Evolutionary conservation across 129 eudicot species (phyloP).

Genomic region (Erigeron canadensis): DNA sequence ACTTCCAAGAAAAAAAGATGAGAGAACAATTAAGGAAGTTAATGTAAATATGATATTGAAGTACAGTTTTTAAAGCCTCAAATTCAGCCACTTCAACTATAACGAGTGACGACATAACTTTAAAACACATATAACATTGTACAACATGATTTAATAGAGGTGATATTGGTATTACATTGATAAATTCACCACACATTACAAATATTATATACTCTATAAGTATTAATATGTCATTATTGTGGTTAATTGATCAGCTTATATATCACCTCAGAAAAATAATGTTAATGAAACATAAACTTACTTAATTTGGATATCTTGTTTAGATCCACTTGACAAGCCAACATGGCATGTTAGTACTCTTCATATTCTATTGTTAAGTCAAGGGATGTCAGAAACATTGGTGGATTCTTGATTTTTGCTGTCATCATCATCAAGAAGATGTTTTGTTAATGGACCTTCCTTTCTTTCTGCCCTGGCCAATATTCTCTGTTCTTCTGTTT

Average conservation of each 20-base stretch:
- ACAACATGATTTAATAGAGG: conserved; percentile 2
- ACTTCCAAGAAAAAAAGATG: too few relatives aligned
- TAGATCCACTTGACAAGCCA: conserved; percentile 12
- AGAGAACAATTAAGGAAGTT: neutral
- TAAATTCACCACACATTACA: too few relatives aligned
- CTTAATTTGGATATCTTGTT: neutral
- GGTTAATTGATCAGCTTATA: conserved; percentile 18
- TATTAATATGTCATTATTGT: too few relatives aligned
- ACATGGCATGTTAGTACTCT: conserved; percentile 16
- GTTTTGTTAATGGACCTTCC: conserved; percentile 43
- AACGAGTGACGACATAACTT: conserved; percentile 8
- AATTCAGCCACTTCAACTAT: conserved; percentile 16
- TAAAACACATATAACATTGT: neutral
- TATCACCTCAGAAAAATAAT: conserved; percentile 24
- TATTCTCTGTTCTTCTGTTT: conserved; percentile 56
- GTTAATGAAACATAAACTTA: conserved; percentile 11
- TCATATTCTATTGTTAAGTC: neutral
- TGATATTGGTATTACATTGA: too few relatives aligned
- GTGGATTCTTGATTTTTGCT: conserved; percentile 29
- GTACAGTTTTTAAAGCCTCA: conserved; percentile 7
- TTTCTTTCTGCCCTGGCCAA: conserved; percentile 41
- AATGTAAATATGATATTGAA: neutral
- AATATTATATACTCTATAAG: too few relatives aligned
- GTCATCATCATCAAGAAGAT: conserved; percentile 48
- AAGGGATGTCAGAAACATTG: conserved; percentile 50